phyloP scores from a whole-genome alignment of 331 rosid genomes.

The Pyrus hybrid region DNA sequence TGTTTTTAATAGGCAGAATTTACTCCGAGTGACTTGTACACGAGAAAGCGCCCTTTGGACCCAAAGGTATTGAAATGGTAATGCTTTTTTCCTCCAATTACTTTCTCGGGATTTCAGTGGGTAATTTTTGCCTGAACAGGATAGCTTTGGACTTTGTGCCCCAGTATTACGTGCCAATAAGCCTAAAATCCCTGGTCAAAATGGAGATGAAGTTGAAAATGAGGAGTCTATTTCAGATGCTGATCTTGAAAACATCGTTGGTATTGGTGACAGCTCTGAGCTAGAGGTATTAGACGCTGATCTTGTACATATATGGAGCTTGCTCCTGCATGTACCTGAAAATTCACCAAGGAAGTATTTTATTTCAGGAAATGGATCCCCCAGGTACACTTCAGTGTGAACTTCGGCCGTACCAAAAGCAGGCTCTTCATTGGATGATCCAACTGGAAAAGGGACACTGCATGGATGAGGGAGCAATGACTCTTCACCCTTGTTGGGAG shows the following conservation, averaged over 20 bases:
- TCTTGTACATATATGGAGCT: conserved; percentile 13
- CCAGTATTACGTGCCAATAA: conserved; percentile 24
- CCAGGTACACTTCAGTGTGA: conserved; percentile 71
- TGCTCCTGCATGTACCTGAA: conserved; percentile 9
- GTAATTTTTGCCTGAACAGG: conserved; percentile 30
- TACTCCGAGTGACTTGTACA: conserved; percentile 70
- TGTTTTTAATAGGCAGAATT: conserved; percentile 61
- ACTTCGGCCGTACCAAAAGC: conserved; percentile 86
- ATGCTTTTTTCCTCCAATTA: background rate
- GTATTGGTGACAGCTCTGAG: conserved; percentile 66
- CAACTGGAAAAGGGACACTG: conserved; percentile 73
- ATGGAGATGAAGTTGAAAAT: conserved; percentile 45
- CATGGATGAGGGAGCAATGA: conserved; percentile 56
- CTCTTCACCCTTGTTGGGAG: conserved; percentile 99
- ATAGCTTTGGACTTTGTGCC: conserved; percentile 37
- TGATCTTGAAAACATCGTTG: conserved; percentile 85
- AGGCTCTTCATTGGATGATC: conserved; percentile 89
- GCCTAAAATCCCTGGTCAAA: conserved; percentile 43
- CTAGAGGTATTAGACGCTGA: conserved; percentile 51
- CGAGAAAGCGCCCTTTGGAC: conserved; percentile 69
- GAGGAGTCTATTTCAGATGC: conserved; percentile 64
- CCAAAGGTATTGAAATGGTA: conserved; percentile 33
- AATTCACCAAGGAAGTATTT: conserved; percentile 13
- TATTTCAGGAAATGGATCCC: conserved; percentile 78
- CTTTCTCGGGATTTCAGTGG: conserved; percentile 1